A percentile compares a stretch with the other conserved stretches of the same genome.
Evolutionary conservation across 2,329 filamentous ascomycete genomes (phyloP).

Genomic region (Nigrospora sphaerica): DNA sequence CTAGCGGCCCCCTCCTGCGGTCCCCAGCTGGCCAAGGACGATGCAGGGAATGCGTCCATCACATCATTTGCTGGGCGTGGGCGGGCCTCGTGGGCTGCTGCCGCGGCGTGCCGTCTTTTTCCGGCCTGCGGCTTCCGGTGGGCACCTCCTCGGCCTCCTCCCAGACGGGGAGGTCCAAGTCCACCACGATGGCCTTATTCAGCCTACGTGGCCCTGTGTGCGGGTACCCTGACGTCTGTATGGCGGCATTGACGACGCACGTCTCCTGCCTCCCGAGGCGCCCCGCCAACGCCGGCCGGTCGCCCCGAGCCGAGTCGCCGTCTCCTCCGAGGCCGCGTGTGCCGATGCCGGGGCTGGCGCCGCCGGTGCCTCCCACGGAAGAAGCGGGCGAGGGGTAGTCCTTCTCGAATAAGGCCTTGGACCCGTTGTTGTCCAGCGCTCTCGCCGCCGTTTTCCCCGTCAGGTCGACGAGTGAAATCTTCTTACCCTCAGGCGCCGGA

Average conservation of each 20-base stretch:
- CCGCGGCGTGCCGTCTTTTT: no score
- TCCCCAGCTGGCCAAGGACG: no score
- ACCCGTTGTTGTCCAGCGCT: constrained; percentile 41
- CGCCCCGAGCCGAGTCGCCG: constrained; percentile 31
- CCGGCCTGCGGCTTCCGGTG: no score
- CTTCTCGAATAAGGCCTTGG: constrained; percentile 3
- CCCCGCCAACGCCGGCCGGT: constrained; percentile 31
- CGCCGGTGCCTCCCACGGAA: not conserved
- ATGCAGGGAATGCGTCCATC: no score
- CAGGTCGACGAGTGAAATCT: constrained; percentile 57
- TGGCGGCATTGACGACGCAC: constrained; percentile 73
- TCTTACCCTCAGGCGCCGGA: constrained; percentile 44
- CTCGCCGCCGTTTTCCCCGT: constrained; percentile 35
- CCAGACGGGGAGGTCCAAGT: constrained; percentile 64
- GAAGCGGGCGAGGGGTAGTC: no score
- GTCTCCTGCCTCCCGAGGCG: constrained; percentile 54
- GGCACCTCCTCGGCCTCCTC: constrained; percentile 10
- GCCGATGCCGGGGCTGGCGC: constrained; percentile 16
- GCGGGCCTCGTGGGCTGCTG: no score
- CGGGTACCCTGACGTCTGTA: constrained; percentile 62
- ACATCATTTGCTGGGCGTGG: no score
- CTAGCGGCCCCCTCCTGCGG: no score
- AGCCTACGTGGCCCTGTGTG: constrained; percentile 55
- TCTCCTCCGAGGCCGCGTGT: constrained; percentile 33
- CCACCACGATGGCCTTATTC: constrained; percentile 79